Evolutionary conservation across 495 filamentous ascomycete genomes (phyloP), one percentile per base, ranked within the genome.

Genomic region (Trichoderma asperelloides): DNA sequence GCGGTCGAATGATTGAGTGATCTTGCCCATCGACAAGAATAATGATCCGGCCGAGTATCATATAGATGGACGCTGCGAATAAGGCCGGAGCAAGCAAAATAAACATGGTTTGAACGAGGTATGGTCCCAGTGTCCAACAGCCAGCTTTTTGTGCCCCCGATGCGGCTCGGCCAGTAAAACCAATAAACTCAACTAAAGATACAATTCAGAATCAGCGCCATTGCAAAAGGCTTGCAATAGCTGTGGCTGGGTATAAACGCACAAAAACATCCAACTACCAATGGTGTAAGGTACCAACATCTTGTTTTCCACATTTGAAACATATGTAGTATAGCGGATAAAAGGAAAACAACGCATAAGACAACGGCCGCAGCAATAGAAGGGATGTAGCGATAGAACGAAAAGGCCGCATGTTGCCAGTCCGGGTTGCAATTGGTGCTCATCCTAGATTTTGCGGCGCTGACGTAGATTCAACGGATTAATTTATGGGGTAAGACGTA

Each of bases 21-120:
- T 76, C 65, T 60, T 81, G 74, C 0, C 70, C 83, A 1, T 77
- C 69, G 16, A 82, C 69, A 4, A 69, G 23, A 1, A 67, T 66
- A 43, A 86, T 81, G 9, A 86, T 68, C 1, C 84, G 78, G 0
- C 78, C 85, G 12, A 86, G 77, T 28, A 79, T 75, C 84, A 86
- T 87, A 72, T 86, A 87, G 39, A 87, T 82, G 0, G 80, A 82
- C 0, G 84, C 84, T 7, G 84, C 83, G 69, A 79, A 76, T 40
- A 69, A 69, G 18, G 67, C 69, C 1, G 67, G 82, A 2, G 72
- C 79, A 55, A 84, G 70, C 30, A 84, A 75, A 43, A 83, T 74
- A 33, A 78, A 47, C 7, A 73, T 64, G 62, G 39, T 45, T 21
- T 74, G 73, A 4, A 70, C 30, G 16, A 60, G 2, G 25, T 60